Percentiles rank a stretch among this genome's conserved stretches.
Evolutionary conservation across 306 rosid genomes (phyloP).

Genomic region (Dalbergia oliveri): DNA sequence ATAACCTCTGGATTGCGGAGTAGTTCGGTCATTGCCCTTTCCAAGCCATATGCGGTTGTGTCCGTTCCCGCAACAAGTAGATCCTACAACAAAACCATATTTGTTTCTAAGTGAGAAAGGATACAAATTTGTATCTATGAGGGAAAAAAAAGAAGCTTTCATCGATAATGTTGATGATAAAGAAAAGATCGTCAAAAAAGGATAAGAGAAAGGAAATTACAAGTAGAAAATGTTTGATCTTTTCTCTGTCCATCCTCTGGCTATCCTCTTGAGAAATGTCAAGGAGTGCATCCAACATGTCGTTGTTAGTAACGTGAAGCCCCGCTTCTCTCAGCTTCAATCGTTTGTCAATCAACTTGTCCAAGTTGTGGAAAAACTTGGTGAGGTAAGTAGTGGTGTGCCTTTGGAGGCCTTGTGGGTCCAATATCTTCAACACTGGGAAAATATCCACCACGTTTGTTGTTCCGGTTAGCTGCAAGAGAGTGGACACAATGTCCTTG

Average conservation of each 20-base stretch:
- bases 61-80: conserved; percentile 32
- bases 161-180: too few species aligned
- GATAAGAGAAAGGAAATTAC: background rate
- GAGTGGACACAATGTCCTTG: background rate
- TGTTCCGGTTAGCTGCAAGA: background rate
- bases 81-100: conserved; percentile 25
- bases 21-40: background rate
- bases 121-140: background rate
- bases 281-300: conserved; percentile 51
- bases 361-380: background rate
- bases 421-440: background rate
- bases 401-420: background rate
- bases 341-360: conserved; percentile 17
- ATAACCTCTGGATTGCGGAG: conserved; percentile 49
- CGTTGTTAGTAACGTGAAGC: background rate
- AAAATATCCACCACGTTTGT: background rate
- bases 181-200: background rate
- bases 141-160: too few species aligned
- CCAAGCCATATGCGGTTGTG: background rate
- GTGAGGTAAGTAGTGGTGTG: background rate
- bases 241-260: conserved; percentile 31
- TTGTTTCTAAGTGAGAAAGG: too few species aligned
- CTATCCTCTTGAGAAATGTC: conserved; percentile 36
- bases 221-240: conserved; percentile 1
- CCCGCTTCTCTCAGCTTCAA: conserved; percentile 10